These are phyloP conservation scores for Claviceps sp. DNA, from an alignment of 2,329 filamentous ascomycete genomes.

Conservation along the genomic window DNA sequence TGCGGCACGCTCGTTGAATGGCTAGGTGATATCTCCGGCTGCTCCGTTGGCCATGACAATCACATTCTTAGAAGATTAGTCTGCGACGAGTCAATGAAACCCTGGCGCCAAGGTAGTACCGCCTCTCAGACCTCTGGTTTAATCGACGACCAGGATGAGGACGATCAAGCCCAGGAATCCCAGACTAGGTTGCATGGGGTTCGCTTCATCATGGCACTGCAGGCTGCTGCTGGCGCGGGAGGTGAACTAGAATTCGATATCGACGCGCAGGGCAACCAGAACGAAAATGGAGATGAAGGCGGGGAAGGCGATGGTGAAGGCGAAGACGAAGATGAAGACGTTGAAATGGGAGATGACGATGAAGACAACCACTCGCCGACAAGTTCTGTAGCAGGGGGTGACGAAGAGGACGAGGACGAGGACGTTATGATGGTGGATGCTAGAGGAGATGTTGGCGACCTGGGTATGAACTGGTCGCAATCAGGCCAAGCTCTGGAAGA, in stretches of 20 bases:
- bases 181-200: slow-evolving; percentile 17
- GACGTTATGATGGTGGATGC: slow-evolving; percentile 47
- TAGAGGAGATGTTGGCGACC: slow-evolving; percentile 29
- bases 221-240: slow-evolving; percentile 18
- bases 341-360: slow-evolving; percentile 29
- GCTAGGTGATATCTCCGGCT: slow-evolving; percentile 85
- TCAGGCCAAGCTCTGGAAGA: slow-evolving; percentile 58
- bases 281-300: slow-evolving; percentile 49
- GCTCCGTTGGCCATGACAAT: slow-evolving; percentile 67
- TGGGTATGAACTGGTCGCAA: slow-evolving; percentile 37
- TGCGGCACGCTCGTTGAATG: slow-evolving; percentile 95
- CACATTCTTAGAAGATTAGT: slow-evolving; percentile 67
- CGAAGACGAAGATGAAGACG: slow-evolving; percentile 48
- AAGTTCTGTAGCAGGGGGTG: slow-evolving; percentile 23
- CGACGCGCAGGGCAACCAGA: slow-evolving; percentile 23
- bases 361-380: slow-evolving; percentile 21
- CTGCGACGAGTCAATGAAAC: slow-evolving; percentile 80
- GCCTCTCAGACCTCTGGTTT: slow-evolving; percentile 52
- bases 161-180: slow-evolving; percentile 32
- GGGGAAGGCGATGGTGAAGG: slow-evolving; percentile 33
- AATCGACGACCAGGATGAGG: slow-evolving; percentile 32
- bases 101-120: slow-evolving; percentile 76
- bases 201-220: slow-evolving; percentile 24
- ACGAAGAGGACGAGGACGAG: slow-evolving; percentile 36
- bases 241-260: slow-evolving; percentile 17